phyloP scores from a whole-genome alignment of 805 yeast genomes.

The Torulaspora delbrueckii region DNA sequence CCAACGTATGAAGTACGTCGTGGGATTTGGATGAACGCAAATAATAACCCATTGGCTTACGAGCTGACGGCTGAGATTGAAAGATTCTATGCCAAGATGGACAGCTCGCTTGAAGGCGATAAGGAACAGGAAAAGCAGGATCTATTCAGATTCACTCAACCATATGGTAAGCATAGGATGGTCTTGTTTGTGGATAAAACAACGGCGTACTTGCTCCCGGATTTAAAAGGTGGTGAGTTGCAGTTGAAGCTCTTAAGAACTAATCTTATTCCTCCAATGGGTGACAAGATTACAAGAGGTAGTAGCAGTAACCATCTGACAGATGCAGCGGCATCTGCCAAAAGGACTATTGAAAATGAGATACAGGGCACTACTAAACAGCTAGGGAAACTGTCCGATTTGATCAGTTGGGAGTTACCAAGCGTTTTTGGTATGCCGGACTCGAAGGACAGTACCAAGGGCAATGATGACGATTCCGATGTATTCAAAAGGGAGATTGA shows the following conservation, averaged over 20 bases:
- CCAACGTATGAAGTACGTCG: conserved; percentile 77
- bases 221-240: conserved; percentile 40
- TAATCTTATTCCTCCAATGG: conserved; percentile 38
- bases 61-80: conserved; percentile 57
- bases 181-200: conserved; percentile 39
- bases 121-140: conserved; percentile 13
- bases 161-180: conserved; percentile 13
- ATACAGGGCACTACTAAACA: conserved; percentile 13
- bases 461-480: conserved; percentile 23
- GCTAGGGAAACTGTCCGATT: conserved; percentile 21
- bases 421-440: conserved; percentile 11
- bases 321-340: conserved; percentile 21
- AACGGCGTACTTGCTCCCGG: conserved; percentile 47
- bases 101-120: conserved; percentile 32
- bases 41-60: conserved; percentile 51
- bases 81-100: conserved; percentile 41
- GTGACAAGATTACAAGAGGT: conserved; percentile 43
- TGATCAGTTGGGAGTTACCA: conserved; percentile 22
- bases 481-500: conserved; percentile 46
- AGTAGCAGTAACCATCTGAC: background rate
- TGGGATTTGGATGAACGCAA: conserved; percentile 73
- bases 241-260: conserved; percentile 36
- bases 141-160: conserved; percentile 12
- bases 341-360: conserved; percentile 33
- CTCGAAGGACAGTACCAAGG: conserved; percentile 1